Percentiles rank a stretch among this genome's conserved stretches.
Evolutionary conservation across 768 basidiomycete species (phyloP).

Genomic region (Rhodotorula toruloides): DNA sequence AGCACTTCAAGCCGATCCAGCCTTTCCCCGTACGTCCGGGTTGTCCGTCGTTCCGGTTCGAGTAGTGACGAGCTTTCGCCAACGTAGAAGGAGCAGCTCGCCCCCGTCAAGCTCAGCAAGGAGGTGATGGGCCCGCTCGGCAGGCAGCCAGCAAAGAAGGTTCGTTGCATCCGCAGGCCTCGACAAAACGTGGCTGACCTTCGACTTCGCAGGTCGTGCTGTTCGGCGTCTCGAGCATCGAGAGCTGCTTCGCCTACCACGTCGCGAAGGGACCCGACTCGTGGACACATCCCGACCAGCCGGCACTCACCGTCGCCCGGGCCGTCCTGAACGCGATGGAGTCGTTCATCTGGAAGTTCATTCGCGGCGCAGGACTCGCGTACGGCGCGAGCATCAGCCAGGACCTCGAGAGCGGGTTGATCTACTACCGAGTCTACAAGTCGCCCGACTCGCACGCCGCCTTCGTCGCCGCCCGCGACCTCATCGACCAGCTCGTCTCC

Average conservation of each 20-base stretch:
- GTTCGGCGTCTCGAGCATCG: conserved; percentile 85
- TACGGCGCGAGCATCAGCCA: conserved; percentile 47
- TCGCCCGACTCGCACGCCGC: conserved; percentile 55
- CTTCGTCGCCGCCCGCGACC: conserved; percentile 69
- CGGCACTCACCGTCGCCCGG: conserved; percentile 74
- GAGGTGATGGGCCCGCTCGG: conserved; percentile 73
- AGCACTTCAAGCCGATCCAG: conserved; percentile 63
- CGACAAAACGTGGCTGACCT: too few species aligned
- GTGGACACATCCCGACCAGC: conserved; percentile 70
- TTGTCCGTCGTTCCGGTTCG: neutral
- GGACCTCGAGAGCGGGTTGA: conserved; percentile 39
- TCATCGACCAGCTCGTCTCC: conserved; percentile 72
- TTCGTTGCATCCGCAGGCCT: too few species aligned
- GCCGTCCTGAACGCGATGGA: conserved; percentile 89
- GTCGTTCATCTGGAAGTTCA: conserved; percentile 87
- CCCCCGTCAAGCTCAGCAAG: conserved; percentile 61
- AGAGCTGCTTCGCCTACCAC: conserved; percentile 79
- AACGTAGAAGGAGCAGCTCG: conserved; percentile 51
- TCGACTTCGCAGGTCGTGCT: conserved; percentile 63
- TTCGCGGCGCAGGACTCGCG: conserved; percentile 89
- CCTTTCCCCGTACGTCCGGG: conserved; percentile 49
- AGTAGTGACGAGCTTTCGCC: neutral
- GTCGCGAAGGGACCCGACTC: conserved; percentile 72
- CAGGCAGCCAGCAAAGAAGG: conserved; percentile 65
- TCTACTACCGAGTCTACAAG: conserved; percentile 44